phyloP scores from a whole-genome alignment of 495 filamentous ascomycete genomes.

The Aspergillus hancockii region DNA sequence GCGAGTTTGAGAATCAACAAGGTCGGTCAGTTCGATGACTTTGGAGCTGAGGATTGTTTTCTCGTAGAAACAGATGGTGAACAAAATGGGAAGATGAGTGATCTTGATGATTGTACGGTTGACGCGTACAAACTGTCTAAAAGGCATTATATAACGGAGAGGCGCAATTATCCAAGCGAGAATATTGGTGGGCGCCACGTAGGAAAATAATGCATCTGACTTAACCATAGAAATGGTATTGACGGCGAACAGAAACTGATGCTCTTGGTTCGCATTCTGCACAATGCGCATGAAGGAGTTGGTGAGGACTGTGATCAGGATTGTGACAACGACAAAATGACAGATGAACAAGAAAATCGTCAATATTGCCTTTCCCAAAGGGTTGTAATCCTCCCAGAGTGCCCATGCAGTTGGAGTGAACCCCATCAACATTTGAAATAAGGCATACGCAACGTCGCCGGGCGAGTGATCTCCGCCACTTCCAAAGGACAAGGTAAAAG shows the following conservation, averaged over 20 bases:
- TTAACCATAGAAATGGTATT: constrained; percentile 97
- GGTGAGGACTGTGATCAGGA: constrained; percentile 87
- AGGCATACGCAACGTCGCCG: constrained; percentile 69
- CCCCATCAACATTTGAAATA: constrained; percentile 94
- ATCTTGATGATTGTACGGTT: constrained; percentile 87
- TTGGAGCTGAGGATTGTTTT: constrained; percentile 66
- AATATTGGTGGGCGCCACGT: constrained; percentile 85
- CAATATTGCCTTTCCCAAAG: constrained; percentile 72
- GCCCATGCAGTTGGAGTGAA: constrained; percentile 76
- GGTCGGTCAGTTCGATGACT: constrained; percentile 75
- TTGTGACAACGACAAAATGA: constrained; percentile 92
- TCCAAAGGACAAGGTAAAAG: constrained; percentile 80
- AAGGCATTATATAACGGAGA: constrained; percentile 73
- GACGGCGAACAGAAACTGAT: constrained; percentile 91
- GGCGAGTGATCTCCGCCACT: constrained; percentile 57
- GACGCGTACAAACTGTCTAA: constrained; percentile 73
- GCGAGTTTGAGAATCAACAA: constrained; percentile 53
- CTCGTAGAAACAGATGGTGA: constrained; percentile 85
- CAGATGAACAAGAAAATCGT: constrained; percentile 86
- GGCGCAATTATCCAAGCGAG: constrained; percentile 85
- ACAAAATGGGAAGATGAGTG: constrained; percentile 84
- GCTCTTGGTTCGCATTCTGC: constrained; percentile 87
- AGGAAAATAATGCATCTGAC: constrained; percentile 89
- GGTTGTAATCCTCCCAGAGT: constrained; percentile 75
- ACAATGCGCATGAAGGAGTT: constrained; percentile 95